Conservation (phyloP, 768 basidiomycete species). For the Royoungia palumana region DNA sequence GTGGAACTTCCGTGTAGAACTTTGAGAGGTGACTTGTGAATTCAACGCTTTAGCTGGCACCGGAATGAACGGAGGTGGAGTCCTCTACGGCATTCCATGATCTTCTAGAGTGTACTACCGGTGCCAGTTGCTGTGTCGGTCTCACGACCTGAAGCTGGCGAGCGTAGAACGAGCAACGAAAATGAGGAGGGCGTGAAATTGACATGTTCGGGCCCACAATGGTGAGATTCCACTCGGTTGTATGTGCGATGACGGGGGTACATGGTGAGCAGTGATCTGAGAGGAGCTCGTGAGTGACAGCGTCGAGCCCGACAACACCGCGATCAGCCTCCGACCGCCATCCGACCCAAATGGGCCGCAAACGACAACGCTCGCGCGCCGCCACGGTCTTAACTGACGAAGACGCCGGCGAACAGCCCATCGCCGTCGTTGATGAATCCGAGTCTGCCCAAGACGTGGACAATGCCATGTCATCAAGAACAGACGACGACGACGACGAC, state of each 20-base stretch:
- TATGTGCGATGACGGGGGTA: too few species aligned
- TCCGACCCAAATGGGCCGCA: slow-evolving; percentile 33
- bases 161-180: too few species aligned
- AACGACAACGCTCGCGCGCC: slow-evolving; percentile 47
- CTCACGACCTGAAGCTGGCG: too few species aligned
- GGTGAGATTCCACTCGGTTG: too few species aligned
- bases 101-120: background rate
- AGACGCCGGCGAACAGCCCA: slow-evolving; percentile 17
- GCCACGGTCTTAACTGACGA: slow-evolving; percentile 32
- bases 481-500: background rate
- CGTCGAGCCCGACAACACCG: slow-evolving; percentile 1
- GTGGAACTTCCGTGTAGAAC: background rate
- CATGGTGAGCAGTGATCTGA: too few species aligned
- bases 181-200: too few species aligned
- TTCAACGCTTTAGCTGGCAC: too few species aligned
- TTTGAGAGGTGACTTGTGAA: background rate
- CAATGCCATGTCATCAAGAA: background rate
- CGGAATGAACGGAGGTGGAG: background rate
- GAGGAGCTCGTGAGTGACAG: too few species aligned
- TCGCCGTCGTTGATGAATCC: slow-evolving; percentile 14
- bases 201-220: too few species aligned
- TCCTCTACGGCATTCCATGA: slow-evolving; percentile 7
- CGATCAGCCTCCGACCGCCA: slow-evolving; percentile 3
- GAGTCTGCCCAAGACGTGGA: slow-evolving; percentile 7
- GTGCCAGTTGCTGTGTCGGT: too few species aligned